phyloP scores from a whole-genome alignment of 2,329 filamentous ascomycete genomes.

The Aspergillus unguis region DNA sequence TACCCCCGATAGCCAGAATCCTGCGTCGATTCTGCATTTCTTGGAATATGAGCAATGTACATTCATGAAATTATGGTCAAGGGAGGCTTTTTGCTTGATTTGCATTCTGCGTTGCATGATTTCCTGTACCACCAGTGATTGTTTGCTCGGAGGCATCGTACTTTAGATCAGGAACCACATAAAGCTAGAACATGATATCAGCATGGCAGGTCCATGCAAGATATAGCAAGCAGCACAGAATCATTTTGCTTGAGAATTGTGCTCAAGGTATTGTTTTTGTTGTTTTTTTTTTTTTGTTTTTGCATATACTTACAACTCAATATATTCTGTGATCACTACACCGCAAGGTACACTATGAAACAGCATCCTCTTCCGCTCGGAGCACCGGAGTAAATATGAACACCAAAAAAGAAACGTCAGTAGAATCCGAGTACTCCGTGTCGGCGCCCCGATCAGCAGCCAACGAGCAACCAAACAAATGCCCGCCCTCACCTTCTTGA shows the following conservation, averaged over 20 bases:
- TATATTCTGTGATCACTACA: too few relatives aligned
- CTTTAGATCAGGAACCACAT: conserved; percentile 2
- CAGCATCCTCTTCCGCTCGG: too few relatives aligned
- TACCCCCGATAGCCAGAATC: not conserved
- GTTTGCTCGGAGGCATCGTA: not conserved
- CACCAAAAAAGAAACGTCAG: not conserved
- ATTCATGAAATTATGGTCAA: conserved; percentile 1
- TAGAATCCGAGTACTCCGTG: not conserved
- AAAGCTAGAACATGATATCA: conserved; percentile 9
- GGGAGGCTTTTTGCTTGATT: conserved; percentile 9
- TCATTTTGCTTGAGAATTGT: not conserved
- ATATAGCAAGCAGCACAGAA: not conserved
- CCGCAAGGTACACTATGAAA: too few relatives aligned
- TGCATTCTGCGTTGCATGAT: not conserved
- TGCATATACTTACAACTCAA: too few relatives aligned
- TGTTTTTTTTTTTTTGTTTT: too few relatives aligned
- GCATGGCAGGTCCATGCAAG: conserved; percentile 13
- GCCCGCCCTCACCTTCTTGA: not conserved
- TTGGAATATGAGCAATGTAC: conserved; percentile 6
- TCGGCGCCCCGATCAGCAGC: conserved; percentile 4
- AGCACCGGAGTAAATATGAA: not conserved
- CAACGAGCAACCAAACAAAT: not conserved
- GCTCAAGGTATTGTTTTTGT: too few relatives aligned
- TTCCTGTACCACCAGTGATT: not conserved
- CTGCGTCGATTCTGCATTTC: not conserved